Evolutionary conservation across 192 early-diverging fungal species (phyloP), one percentile per base, ranked within the genome.

Genomic region (Rhizophlyctis rosea): DNA sequence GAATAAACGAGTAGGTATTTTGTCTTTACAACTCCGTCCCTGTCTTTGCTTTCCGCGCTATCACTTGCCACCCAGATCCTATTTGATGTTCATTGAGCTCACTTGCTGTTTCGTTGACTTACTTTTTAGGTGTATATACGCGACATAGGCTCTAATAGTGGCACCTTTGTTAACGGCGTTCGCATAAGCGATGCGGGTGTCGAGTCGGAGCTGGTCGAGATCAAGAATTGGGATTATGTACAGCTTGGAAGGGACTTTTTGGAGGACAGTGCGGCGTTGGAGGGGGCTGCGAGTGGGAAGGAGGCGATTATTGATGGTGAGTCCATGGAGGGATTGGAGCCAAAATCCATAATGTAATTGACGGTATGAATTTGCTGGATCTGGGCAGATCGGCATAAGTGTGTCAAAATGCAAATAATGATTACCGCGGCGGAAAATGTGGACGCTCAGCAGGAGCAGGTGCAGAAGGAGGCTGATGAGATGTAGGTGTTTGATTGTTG

Each of bases 201-300:
- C 27, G 48, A 50, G 44, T 70, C 67, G 50, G 61, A 57, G 14
- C 34, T 36, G 14, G 39, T 69, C 23, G 64, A 72, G 29, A 4
- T 80, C 5, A n/a, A 59, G 9, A 65, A 55, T 27, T 75, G 78
- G 18, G 78, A 80, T 48, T 63, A 55, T 28, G 61, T 80, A 23
- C 78, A 80, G 56, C 47, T 80, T 14, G 78, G 78, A 5, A 80
- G 65, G 63, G 78, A 80, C 54, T 80, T 65, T 57, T 1, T 74
- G 3, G 57, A 14, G 18, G 71, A 80, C 23, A 59, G 67, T 14
- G 50, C 50, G 1, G 67, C 47, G 2, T 18, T 35, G 5, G 65
- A 59, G 16, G 50, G 49, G 14, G 34, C n/a, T 61, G 21, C 68
- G 61, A 18, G 39, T 44, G 18, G 39, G 18, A 44, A 44, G 39